A percentile compares a stretch with the other conserved stretches of the same genome.
Conservation (phyloP, 2,329 filamentous ascomycete species). For the Colletotrichum tropicale region DNA sequence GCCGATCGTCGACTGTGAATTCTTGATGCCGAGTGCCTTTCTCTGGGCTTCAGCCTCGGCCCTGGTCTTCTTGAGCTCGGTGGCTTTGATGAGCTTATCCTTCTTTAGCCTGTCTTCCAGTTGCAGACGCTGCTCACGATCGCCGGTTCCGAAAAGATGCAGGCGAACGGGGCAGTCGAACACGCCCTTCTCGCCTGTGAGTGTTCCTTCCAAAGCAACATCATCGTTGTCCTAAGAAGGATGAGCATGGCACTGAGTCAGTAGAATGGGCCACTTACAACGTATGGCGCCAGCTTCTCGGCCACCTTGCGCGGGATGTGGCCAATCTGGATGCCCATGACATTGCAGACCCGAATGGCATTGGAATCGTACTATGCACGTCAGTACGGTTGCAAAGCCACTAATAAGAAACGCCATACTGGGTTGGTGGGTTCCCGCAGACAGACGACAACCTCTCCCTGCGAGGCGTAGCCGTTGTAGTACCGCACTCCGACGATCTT, state of each 20-base stretch:
- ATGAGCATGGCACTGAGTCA: neutral
- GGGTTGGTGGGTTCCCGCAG: constrained; percentile 70
- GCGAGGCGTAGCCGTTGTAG: constrained; percentile 66
- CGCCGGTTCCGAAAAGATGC: constrained; percentile 70
- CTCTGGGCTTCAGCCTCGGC: constrained; percentile 58
- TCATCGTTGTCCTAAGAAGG: constrained; percentile 56
- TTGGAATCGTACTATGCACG: constrained; percentile 67
- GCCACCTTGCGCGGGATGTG: constrained; percentile 74
- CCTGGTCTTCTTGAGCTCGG: constrained; percentile 59
- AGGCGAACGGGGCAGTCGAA: constrained; percentile 78
- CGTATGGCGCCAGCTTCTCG: constrained; percentile 73
- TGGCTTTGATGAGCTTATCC: constrained; percentile 66
- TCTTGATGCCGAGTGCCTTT: constrained; percentile 43
- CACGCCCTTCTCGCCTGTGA: constrained; percentile 68
- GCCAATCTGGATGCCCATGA: constrained; percentile 76
- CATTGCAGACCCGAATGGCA: constrained; percentile 80
- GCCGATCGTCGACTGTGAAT: constrained; percentile 41
- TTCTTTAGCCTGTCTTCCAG: constrained; percentile 67
- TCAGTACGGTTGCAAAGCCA: neutral
- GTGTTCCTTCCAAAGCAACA: constrained; percentile 70
- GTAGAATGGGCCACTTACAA: constrained; percentile 52
- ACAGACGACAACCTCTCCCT: constrained; percentile 67
- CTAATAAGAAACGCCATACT: constrained; percentile 28
- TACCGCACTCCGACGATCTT: constrained; percentile 61
- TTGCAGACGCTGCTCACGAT: constrained; percentile 52